Evolutionary conservation across 495 filamentous ascomycete genomes (phyloP).

Genomic region (Hypomontagnella monticulosa): DNA sequence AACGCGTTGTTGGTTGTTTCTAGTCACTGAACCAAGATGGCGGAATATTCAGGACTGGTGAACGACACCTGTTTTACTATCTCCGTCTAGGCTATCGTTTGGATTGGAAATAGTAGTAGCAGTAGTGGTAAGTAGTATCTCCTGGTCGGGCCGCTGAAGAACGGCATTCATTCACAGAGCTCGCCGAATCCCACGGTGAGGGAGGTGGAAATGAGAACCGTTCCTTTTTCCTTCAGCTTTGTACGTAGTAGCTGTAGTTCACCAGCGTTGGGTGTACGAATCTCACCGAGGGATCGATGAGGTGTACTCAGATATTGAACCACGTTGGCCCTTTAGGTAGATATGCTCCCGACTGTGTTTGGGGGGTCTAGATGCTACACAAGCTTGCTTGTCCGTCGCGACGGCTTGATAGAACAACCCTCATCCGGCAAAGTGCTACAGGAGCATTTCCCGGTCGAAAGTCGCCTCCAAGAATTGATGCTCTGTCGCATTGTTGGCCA

Average conservation of each 20-base stretch:
- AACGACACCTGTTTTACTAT: slow-evolving; percentile 6
- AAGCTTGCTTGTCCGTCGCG: slow-evolving; percentile 38
- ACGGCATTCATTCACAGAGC: slow-evolving; percentile 12
- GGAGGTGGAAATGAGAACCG: slow-evolving; percentile 33
- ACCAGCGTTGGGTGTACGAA: slow-evolving; percentile 27
- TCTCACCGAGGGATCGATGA: slow-evolving; percentile 21
- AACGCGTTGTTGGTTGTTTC: slow-evolving; percentile 46
- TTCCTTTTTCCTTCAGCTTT: slow-evolving; percentile 5
- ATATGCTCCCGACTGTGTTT: slow-evolving; percentile 33
- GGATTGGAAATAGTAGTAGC: slow-evolving; percentile 6
- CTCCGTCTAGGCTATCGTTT: slow-evolving; percentile 7
- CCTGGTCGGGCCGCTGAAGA: slow-evolving; percentile 34
- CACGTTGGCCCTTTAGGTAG: slow-evolving; percentile 27
- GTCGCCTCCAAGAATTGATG: slow-evolving; percentile 12
- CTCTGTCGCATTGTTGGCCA: slow-evolving; percentile 34
- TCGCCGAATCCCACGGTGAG: slow-evolving; percentile 18
- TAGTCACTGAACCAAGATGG: slow-evolving; percentile 21
- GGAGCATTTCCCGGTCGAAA: slow-evolving; percentile 26
- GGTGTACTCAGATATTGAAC: not conserved
- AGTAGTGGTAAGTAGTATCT: slow-evolving; percentile 7
- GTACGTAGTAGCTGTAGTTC: slow-evolving; percentile 27
- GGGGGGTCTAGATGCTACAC: slow-evolving; percentile 39
- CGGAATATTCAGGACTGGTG: slow-evolving; percentile 36
- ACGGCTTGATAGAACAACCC: slow-evolving; percentile 42
- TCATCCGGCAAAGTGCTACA: slow-evolving; percentile 33